Evolutionary conservation across 225 moss, liverwort and hornwort genomes (phyloP).

Genomic region (Sphagnum tenellum): DNA sequence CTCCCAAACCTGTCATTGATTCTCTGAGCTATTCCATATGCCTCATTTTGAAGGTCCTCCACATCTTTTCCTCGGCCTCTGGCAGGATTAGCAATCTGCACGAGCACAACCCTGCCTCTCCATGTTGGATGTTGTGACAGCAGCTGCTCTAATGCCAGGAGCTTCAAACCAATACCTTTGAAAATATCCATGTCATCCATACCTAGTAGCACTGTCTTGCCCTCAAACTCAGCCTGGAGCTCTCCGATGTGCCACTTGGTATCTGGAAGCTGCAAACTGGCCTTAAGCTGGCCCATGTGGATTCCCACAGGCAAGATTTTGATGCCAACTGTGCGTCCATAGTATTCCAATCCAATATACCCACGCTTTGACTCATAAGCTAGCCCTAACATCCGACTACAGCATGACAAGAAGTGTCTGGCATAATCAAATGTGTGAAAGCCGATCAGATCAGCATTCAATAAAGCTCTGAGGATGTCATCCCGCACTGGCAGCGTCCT

Average conservation of each 20-base stretch:
- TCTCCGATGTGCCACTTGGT: conserved; percentile 64
- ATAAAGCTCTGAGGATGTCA: conserved; percentile 77
- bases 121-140: conserved; percentile 64
- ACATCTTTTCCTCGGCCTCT: conserved; percentile 86
- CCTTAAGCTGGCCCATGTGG: conserved; percentile 75
- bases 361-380: conserved; percentile 95
- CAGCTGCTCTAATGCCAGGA: conserved; percentile 91
- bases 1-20: conserved; percentile 75
- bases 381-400: conserved; percentile 89
- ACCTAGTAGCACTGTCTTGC: conserved; percentile 82
- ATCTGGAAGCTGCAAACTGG: conserved; percentile 48
- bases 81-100: conserved; percentile 92
- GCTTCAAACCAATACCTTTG: conserved; percentile 92
- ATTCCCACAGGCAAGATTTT: conserved; percentile 96
- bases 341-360: conserved; percentile 93
- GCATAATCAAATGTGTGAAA: conserved; percentile 99
- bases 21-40: conserved; percentile 51
- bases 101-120: conserved; percentile 74
- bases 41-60: conserved; percentile 61
- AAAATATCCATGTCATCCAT: conserved; percentile 99
- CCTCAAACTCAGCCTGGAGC: conserved; percentile 57
- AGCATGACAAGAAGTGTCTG: conserved; percentile 92
- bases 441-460: conserved; percentile 94
- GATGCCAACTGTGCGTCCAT: conserved; percentile 91
- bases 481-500: conserved; percentile 88